These are phyloP conservation scores for Castanopsis chinensis DNA, from an alignment of 306 rosid genomes.

Conservation along the genomic window DNA sequence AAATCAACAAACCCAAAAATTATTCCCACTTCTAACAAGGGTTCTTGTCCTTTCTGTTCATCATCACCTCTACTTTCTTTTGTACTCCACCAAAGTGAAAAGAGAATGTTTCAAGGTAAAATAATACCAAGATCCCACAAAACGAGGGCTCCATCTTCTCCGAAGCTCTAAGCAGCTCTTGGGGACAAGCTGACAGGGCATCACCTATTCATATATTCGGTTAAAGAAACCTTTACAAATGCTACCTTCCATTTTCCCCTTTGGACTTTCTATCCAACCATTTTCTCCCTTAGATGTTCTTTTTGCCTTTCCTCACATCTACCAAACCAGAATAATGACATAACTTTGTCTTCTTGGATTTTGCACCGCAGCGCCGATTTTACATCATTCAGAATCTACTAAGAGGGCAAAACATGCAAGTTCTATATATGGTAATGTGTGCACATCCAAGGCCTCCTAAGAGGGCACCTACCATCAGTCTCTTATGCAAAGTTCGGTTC, in stretches of 20 bases:
- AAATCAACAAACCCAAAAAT: background rate
- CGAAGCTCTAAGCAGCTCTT: slow-evolving; percentile 28
- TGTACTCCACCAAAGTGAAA: background rate
- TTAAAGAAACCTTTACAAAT: slow-evolving; percentile 32
- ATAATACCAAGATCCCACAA: slow-evolving; percentile 24
- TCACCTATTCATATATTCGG: slow-evolving; percentile 37
- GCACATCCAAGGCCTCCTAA: slow-evolving; percentile 8
- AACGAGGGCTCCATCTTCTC: slow-evolving; percentile 41
- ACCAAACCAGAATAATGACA: too few relatives aligned
- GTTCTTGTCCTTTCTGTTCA: background rate
- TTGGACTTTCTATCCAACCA: slow-evolving; percentile 33
- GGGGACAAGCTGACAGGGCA: slow-evolving; percentile 33
- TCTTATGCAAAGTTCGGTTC: background rate
- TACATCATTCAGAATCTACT: slow-evolving; percentile 30
- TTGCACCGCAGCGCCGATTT: slow-evolving; percentile 28
- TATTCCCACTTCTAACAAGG: background rate
- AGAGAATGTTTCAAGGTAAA: slow-evolving; percentile 5
- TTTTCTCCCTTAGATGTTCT: slow-evolving; percentile 22
- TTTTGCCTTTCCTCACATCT: slow-evolving; percentile 20
- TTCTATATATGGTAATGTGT: slow-evolving; percentile 10
- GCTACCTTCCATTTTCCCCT: slow-evolving; percentile 38
- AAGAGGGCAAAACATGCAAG: slow-evolving; percentile 5
- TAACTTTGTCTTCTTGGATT: slow-evolving; percentile 25
- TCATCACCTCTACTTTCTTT: background rate
- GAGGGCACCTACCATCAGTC: slow-evolving; percentile 11